Conservation (phyloP, 805 yeast species). For the Zygotorulaspora florentina region DNA sequence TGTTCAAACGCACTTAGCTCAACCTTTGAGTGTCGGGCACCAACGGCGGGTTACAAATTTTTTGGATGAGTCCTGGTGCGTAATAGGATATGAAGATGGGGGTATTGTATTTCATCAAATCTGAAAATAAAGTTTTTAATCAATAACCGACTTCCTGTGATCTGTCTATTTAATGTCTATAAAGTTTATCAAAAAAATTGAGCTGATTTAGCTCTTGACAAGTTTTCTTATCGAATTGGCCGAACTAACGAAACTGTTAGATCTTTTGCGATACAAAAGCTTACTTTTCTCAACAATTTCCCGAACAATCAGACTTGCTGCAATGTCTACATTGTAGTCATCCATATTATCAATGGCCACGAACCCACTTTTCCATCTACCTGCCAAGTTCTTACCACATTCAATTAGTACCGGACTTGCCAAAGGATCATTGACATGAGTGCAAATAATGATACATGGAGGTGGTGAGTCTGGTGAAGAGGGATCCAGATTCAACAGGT, state of each 20-base stretch:
- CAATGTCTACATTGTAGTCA: conserved; percentile 51
- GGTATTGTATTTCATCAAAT: conserved; percentile 19
- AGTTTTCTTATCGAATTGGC: conserved; percentile 3
- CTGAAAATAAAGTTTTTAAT: background rate
- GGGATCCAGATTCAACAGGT: conserved; percentile 34
- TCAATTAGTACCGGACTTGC: conserved; percentile 58
- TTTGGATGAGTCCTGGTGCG: conserved; percentile 23
- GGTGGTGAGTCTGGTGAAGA: conserved; percentile 47
- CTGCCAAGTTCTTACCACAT: conserved; percentile 54
- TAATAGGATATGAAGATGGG: conserved; percentile 35
- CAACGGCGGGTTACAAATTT: conserved; percentile 19
- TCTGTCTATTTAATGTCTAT: background rate
- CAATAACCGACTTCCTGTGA: background rate
- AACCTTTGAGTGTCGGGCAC: conserved; percentile 10
- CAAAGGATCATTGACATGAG: conserved; percentile 53
- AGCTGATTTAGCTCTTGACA: background rate
- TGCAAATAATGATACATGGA: conserved; percentile 63
- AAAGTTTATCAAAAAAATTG: background rate
- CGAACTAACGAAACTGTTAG: conserved; percentile 4
- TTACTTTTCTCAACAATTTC: conserved; percentile 52
- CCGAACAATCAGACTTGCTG: conserved; percentile 52
- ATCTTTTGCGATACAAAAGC: conserved; percentile 10
- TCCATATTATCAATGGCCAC: conserved; percentile 54
- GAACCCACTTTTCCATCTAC: conserved; percentile 62
- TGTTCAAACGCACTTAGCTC: background rate